Evolutionary conservation across 805 yeast genomes (phyloP).

Genomic region (Lipomyces sp.): DNA sequence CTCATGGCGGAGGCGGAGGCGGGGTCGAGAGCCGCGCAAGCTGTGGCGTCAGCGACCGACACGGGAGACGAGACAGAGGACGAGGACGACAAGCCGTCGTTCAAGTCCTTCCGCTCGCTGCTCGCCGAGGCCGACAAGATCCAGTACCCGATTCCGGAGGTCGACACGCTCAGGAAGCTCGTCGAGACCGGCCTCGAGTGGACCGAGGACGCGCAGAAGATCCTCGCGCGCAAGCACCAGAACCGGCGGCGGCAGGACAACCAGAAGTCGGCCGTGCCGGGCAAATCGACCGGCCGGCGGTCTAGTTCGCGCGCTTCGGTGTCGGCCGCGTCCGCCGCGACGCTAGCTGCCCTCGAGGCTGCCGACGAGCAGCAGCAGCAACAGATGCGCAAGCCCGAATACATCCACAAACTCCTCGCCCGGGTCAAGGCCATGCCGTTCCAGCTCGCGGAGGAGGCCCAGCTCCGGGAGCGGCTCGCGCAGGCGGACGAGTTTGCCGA

Average conservation of each 20-base stretch:
- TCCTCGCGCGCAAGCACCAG: slow-evolving; percentile 52
- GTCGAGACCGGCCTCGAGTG: slow-evolving; percentile 49
- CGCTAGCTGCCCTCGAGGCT: neutral
- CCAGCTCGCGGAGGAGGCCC: slow-evolving; percentile 57
- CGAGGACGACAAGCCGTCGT: slow-evolving; percentile 46
- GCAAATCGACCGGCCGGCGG: slow-evolving; percentile 27
- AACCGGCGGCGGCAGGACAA: slow-evolving; percentile 45
- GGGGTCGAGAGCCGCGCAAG: too few species aligned
- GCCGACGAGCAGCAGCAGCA: slow-evolving; percentile 14
- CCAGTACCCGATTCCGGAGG: slow-evolving; percentile 41
- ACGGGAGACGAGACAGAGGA: too few species aligned
- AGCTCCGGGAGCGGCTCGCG: slow-evolving; percentile 50
- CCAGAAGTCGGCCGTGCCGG: too few species aligned
- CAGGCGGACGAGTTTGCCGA: slow-evolving; percentile 54
- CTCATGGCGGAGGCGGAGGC: slow-evolving; percentile 40
- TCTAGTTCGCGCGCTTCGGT: slow-evolving; percentile 20
- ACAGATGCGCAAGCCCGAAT: slow-evolving; percentile 34
- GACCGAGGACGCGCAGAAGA: slow-evolving; percentile 53
- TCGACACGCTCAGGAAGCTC: slow-evolving; percentile 41
- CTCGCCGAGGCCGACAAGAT: slow-evolving; percentile 56
- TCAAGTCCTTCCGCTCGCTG: slow-evolving; percentile 47
- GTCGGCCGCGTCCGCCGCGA: neutral
- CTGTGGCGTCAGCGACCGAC: too few species aligned
- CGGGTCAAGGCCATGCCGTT: slow-evolving; percentile 52
- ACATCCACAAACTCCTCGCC: slow-evolving; percentile 43